Conservation (phyloP, 2,329 filamentous ascomycete species). For the Sporothrix dimorphospora region DNA sequence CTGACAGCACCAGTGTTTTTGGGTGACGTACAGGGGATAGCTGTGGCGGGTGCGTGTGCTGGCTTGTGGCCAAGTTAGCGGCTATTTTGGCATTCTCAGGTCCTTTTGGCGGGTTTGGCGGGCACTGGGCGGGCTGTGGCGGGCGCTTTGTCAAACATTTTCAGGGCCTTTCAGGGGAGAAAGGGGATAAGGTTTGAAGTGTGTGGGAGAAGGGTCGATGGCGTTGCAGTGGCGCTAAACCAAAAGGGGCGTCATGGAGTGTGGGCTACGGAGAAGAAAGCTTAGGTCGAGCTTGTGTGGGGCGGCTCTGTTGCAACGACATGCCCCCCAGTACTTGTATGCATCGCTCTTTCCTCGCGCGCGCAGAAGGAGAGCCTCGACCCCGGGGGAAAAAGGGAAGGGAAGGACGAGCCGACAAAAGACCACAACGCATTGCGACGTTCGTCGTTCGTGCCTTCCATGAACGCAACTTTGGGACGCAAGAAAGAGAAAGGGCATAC, state of each 20-base stretch:
- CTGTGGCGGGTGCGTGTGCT: neutral
- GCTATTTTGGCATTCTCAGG: neutral
- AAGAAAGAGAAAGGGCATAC: neutral
- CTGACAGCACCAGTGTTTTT: slow-evolving; percentile 14
- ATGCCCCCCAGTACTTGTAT: neutral
- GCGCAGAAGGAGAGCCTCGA: neutral
- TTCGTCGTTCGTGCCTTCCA: slow-evolving; percentile 1
- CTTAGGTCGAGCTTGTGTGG: slow-evolving; percentile 14
- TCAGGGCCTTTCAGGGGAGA: slow-evolving; percentile 8
- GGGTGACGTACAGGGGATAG: neutral
- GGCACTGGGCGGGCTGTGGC: neutral
- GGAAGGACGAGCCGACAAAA: neutral
- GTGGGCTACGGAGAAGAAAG: neutral
- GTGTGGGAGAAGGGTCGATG: neutral
- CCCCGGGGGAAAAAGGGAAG: neutral
- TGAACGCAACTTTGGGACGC: neutral
- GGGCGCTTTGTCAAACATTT: slow-evolving; percentile 6
- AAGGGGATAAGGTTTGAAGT: slow-evolving; percentile 18
- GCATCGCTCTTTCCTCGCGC: slow-evolving; percentile 1
- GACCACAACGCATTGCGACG: neutral
- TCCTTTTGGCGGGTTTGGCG: neutral
- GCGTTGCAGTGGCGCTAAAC: slow-evolving; percentile 20
- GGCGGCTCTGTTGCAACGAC: neutral
- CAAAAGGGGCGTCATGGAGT: neutral
- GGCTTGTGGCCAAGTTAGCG: neutral